Base-by-base conservation (phyloP, 345 rosid species). In the Lumnitzera racemosa region DNA sequence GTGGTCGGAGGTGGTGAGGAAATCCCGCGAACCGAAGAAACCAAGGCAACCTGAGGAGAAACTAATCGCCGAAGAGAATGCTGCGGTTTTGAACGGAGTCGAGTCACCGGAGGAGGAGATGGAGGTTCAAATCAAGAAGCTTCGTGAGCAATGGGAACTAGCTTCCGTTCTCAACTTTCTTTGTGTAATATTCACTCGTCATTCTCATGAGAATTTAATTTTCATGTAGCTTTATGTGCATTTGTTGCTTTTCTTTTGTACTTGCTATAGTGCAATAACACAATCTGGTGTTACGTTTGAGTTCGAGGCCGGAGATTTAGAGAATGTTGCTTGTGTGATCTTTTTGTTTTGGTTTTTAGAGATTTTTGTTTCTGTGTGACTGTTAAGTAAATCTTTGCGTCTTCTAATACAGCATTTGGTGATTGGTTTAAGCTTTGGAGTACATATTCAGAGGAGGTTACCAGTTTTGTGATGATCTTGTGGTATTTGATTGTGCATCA, bases 101-200 rank as follows among this genome's bases (percentile, higher is more conserved):
- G 60, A 70, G 43, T 36, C 7, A 36, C 11, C 43, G 6, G 43
- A 0, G 43, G n/a, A 58, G 8, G 65, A 78, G 9, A 53, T 71
- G 11, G 81, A 78, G 57, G 83, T 71, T n/a, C 80, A 75, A 51
- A 81, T 86, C 43, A 66, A 67, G 23, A 55, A 61, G 72, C 70
- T 91, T 59, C 96, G 98, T 48, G 74, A 78, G 53, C 78, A 83
- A 51, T 91, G 98, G 98, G 96, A 91, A 66, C 88, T 91, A 27
- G 98, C 98, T 29, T 89, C 90, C 13, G 90, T 87, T 72, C 87
- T 91, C 62, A 89, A 87, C 71, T 91, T 91, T 70, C 63, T 91
- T 11, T 80, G 67, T 49, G 98, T 89, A 68, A 62, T 64, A 62
- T 49, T 29, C 29, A 24, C 51, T 6, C 10, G 20, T n/a, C 41